Evolutionary conservation across 768 basidiomycete species (phyloP), one percentile per base, ranked within the genome.

Genomic region (Pisolithus sp.): DNA sequence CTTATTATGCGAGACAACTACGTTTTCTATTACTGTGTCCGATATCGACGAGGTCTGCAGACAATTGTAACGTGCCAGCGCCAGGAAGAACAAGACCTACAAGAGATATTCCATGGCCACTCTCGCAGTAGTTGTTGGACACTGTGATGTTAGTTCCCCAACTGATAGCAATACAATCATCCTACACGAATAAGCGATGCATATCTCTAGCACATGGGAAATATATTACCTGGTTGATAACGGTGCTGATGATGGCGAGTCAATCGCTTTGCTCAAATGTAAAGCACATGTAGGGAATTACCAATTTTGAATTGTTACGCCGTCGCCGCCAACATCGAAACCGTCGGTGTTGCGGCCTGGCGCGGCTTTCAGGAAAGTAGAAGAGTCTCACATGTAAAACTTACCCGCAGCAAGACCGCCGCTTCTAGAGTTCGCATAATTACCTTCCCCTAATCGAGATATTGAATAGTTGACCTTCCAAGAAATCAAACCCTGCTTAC

Each of bases 91-190:
- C 24, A 17, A n/a, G 23, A 24, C 7, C 23, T 44, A 44, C 72
- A 24, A 86, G 72, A 4, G 81, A 83, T 54, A 84, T 78, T 26
- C 85, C 84, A 46, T 88, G 85, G 3, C 85, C 83, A 24, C 73
- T 72, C 3, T 68, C 64, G 65, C 85, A 86, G 21, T 62, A 62
- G 61, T 84, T 83, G 23, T 76, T 61, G 49, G 68, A 66, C 68
- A 85, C 73, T 23, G 68, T 37, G 42, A 80, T 77, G 54, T 76
- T 76, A 6, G 67, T 53, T 15, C 75, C 75, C 20, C 49, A 51
- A 57, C 73, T 74, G 57, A 78, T 71, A 18, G 85, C 81, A 23
- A 86, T 66, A 60, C 83, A 86, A 57, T 86, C 84, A 52, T 86
- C 82, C 75, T 66, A 63, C 63, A 54, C 52, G n/a, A 36, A 49